These are phyloP conservation scores for Yamadazyma takamatsuzukensis DNA, from an alignment of 805 yeast genomes.

Conservation along the genomic window DNA sequence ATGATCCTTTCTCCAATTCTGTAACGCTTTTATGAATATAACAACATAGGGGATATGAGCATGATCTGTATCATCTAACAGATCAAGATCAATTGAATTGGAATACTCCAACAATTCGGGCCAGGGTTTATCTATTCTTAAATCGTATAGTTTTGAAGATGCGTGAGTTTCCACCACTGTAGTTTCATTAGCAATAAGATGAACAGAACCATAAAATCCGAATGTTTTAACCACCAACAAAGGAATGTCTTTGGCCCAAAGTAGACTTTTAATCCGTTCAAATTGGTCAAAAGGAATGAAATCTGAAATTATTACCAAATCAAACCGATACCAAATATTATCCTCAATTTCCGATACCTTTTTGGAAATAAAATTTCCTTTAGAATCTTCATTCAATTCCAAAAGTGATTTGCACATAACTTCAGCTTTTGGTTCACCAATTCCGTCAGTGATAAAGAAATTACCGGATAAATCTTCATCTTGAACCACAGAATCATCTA, in stretches of 20 bases:
- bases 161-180: conserved; percentile 75
- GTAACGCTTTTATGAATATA: conserved; percentile 53
- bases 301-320: conserved; percentile 45
- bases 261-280: conserved; percentile 24
- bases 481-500: conserved; percentile 39
- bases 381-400: conserved; percentile 61
- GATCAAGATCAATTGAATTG: conserved; percentile 47
- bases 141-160: conserved; percentile 56
- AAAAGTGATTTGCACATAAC: conserved; percentile 38
- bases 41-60: conserved; percentile 71
- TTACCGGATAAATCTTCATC: conserved; percentile 50
- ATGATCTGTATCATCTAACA: conserved; percentile 42
- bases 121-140: conserved; percentile 74
- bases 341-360: conserved; percentile 11
- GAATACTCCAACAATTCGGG: conserved; percentile 51
- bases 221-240: conserved; percentile 46
- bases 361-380: conserved; percentile 25
- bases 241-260: conserved; percentile 51
- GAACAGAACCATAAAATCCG: conserved; percentile 66
- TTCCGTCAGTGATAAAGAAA: conserved; percentile 50
- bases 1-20: conserved; percentile 35
- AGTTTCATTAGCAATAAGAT: conserved; percentile 51
- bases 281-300: conserved; percentile 17
- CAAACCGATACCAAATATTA: conserved; percentile 46
- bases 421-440: conserved; percentile 40